Evolutionary conservation across 2,329 filamentous ascomycete species (phyloP).

Genomic region (Teratosphaeria viscida): DNA sequence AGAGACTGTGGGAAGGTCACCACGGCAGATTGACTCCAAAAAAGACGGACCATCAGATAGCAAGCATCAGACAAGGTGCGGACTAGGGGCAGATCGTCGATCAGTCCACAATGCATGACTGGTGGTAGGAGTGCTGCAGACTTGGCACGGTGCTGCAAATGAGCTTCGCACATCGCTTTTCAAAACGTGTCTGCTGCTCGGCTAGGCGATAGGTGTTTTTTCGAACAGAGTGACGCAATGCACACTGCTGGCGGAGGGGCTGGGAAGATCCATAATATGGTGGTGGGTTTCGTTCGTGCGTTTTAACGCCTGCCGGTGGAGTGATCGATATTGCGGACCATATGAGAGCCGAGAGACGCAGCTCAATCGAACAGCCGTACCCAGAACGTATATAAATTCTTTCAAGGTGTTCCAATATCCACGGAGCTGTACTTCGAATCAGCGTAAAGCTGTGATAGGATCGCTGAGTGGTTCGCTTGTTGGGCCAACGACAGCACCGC

Average conservation of each 20-base stretch:
- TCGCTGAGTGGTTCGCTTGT: not conserved
- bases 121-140: no score
- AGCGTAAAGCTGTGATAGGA: not conserved
- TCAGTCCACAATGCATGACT: no score
- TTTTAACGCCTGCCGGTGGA: not conserved
- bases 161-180: no score
- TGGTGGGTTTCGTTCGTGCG: not conserved
- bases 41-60: no score
- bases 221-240: not conserved
- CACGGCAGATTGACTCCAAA: no score
- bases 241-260: not conserved
- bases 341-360: not conserved
- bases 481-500: not conserved
- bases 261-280: not conserved
- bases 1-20: no score
- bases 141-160: no score
- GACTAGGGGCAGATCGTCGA: no score
- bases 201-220: not conserved
- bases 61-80: no score
- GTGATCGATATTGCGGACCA: not conserved
- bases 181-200: not conserved
- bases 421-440: not conserved
- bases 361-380: no score
- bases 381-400: not conserved
- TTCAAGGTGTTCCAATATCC: not conserved